A percentile compares a stretch with the other conserved stretches of the same genome.
phyloP scores from a whole-genome alignment of 1,139 yeast species.

The Ogataea hybrid region DNA sequence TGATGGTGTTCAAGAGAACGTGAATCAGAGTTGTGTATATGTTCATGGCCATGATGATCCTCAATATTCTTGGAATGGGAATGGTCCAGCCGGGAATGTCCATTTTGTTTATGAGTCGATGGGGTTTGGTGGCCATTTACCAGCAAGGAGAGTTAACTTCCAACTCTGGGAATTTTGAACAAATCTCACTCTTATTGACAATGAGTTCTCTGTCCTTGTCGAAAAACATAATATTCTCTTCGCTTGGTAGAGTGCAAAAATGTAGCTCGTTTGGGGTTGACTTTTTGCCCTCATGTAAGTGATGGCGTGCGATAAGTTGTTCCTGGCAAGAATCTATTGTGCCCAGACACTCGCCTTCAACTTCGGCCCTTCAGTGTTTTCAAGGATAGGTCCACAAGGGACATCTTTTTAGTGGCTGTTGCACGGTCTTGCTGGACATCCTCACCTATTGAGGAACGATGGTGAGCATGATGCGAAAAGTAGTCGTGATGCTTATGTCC shows the following conservation, averaged over 20 bases:
- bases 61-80: neutral
- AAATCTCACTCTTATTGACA: constrained; percentile 24
- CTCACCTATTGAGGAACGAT: neutral
- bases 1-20: constrained; percentile 51
- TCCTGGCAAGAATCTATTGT: constrained; percentile 27
- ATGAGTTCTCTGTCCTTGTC: constrained; percentile 24
- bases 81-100: neutral
- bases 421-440: too few species aligned
- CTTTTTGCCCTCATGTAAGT: constrained; percentile 12
- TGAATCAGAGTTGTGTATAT: constrained; percentile 19
- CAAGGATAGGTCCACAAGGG: constrained; percentile 32
- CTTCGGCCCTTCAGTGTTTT: constrained; percentile 23
- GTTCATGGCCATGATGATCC: constrained; percentile 14
- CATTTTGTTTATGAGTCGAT: neutral
- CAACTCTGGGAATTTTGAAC: constrained; percentile 28
- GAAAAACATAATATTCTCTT: constrained; percentile 32
- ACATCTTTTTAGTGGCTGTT: constrained; percentile 13
- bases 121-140: constrained; percentile 5
- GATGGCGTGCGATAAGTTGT: constrained; percentile 20
- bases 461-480: neutral
- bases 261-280: constrained; percentile 22
- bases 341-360: constrained; percentile 34
- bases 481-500: neutral
- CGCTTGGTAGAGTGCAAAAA: constrained; percentile 32
- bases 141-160: constrained; percentile 30